These are phyloP conservation scores for Lunasporangiospora selenospora DNA, from an alignment of 192 early-diverging fungal species.

Conservation along the genomic window DNA sequence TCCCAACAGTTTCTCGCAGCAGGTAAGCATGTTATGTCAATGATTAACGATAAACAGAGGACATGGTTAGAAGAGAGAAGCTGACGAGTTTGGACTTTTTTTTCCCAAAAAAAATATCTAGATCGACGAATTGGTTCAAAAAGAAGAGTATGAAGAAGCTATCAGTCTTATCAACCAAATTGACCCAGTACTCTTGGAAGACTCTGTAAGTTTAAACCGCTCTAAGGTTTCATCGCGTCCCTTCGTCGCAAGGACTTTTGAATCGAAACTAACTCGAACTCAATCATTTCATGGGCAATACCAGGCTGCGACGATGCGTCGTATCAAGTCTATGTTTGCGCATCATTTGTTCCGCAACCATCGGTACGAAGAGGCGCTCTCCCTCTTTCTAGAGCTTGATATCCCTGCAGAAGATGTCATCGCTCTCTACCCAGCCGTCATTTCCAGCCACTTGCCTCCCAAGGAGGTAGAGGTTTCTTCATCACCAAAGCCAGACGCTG, in stretches of 20 bases:
- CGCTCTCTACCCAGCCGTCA: conserved; percentile 70
- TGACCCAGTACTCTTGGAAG: conserved; percentile 72
- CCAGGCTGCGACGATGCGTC: conserved; percentile 61
- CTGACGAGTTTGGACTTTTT: too few species aligned
- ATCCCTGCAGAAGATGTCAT: conserved; percentile 73
- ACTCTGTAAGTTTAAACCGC: conserved; percentile 49
- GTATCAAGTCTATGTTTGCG: conserved; percentile 71
- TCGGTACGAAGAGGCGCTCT: conserved; percentile 72
- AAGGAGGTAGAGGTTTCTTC: conserved; percentile 22
- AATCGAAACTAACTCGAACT: not conserved
- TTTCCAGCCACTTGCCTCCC: conserved; percentile 64
- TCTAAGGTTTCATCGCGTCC: not conserved
- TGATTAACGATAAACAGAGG: too few species aligned
- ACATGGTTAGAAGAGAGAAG: too few species aligned
- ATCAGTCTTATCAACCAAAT: conserved; percentile 78
- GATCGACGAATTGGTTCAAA: conserved; percentile 75
- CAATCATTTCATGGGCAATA: not conserved
- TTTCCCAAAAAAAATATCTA: conserved; percentile 35
- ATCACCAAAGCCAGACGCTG: conserved; percentile 37
- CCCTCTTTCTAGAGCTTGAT: conserved; percentile 70
- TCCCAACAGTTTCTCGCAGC: conserved; percentile 61
- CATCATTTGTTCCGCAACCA: conserved; percentile 72
- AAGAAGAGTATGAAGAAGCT: conserved; percentile 76
- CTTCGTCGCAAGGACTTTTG: not conserved
- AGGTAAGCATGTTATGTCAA: conserved; percentile 49